Evolutionary conservation across 1,284 basidiomycete genomes (phyloP).

Genomic region (Heliocybe sulcata): DNA sequence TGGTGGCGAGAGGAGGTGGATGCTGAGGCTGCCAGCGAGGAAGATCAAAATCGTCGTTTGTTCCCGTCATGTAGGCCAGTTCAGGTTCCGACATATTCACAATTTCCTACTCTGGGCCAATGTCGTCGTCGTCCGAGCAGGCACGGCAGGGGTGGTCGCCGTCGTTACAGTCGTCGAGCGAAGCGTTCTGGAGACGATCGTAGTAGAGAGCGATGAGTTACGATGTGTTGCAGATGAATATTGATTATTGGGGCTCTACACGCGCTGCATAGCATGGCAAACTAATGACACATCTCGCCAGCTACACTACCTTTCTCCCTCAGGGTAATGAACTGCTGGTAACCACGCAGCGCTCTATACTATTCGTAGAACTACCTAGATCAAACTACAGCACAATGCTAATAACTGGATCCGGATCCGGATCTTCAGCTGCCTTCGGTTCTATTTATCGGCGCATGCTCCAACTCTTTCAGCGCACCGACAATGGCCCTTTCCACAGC

Average conservation of each 20-base stretch:
- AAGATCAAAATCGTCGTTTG: constrained; percentile 64
- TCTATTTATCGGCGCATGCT: too few relatives aligned
- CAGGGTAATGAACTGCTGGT: too few relatives aligned
- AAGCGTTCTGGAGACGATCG: background rate
- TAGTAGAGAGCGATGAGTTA: background rate
- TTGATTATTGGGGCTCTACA: background rate
- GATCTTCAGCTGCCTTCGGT: too few relatives aligned
- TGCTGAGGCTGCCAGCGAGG: constrained; percentile 72
- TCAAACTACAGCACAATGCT: too few relatives aligned
- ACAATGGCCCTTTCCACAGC: constrained; percentile 54
- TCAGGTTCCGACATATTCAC: constrained; percentile 42
- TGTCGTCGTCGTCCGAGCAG: constrained; percentile 17
- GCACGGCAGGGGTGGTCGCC: background rate
- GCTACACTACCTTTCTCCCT: background rate
- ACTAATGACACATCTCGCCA: background rate
- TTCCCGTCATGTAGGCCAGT: constrained; percentile 43
- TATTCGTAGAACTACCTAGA: too few relatives aligned
- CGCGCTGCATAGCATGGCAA: background rate
- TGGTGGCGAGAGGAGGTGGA: constrained; percentile 3
- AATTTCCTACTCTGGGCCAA: constrained; percentile 6
- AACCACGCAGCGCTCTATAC: too few relatives aligned
- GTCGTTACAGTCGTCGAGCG: background rate
- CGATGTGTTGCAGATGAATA: background rate
- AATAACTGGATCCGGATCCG: too few relatives aligned
- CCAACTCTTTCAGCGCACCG: constrained; percentile 35